These are phyloP conservation scores for Brasilioporus rufonigricans DNA, from an alignment of 768 basidiomycete species.

Conservation along the genomic window DNA sequence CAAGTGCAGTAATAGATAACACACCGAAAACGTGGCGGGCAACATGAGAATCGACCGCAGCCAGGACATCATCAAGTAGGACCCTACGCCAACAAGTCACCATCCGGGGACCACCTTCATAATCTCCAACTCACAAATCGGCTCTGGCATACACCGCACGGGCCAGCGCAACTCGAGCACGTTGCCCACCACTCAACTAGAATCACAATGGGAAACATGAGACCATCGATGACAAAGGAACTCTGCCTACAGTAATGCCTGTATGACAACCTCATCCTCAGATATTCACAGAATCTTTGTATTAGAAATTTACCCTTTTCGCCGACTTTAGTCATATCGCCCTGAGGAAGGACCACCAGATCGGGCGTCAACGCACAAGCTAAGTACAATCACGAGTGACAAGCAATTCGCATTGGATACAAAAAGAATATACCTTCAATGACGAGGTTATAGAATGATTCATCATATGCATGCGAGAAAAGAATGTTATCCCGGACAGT, in stretches of 20 bases:
- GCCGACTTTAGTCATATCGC: conserved; percentile 83
- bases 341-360: conserved; percentile 72
- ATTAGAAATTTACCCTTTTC: conserved; percentile 66
- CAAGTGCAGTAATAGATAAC: neutral
- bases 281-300: too few relatives aligned
- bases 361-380: conserved; percentile 88
- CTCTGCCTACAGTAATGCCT: conserved; percentile 57
- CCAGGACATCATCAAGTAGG: conserved; percentile 87
- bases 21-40: conserved; percentile 81
- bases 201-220: conserved; percentile 14
- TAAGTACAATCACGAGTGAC: conserved; percentile 13
- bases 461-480: conserved; percentile 88
- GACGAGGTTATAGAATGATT: conserved; percentile 77
- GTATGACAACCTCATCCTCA: neutral
- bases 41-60: conserved; percentile 84
- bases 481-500: conserved; percentile 88
- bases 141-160: conserved; percentile 90
- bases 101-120: neutral
- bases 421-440: conserved; percentile 55
- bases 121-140: conserved; percentile 58
- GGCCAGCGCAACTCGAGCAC: conserved; percentile 80
- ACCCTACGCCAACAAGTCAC: conserved; percentile 38
- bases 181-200: conserved; percentile 80
- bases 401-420: neutral
- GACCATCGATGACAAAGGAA: conserved; percentile 1